A percentile compares a stretch with the other conserved stretches of the same genome.
Conservation (phyloP, 768 basidiomycete genomes). For the Hygrocybe punicea region DNA sequence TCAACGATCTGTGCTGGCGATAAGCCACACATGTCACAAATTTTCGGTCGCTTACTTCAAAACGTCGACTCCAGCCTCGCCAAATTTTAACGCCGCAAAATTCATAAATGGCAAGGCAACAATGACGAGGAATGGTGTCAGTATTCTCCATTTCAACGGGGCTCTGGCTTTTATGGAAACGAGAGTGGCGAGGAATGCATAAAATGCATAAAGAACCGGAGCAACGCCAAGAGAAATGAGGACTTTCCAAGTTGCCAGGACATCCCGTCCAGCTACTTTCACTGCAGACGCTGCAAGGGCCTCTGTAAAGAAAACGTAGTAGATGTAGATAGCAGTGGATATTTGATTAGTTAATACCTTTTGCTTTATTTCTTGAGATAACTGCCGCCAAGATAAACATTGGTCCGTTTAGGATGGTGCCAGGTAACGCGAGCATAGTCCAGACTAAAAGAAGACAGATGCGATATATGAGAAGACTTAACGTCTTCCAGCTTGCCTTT, state of each 20-base stretch:
- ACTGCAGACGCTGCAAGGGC: slow-evolving; percentile 93
- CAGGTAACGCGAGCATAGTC: slow-evolving; percentile 83
- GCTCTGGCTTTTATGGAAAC: slow-evolving; percentile 66
- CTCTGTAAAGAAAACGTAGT: slow-evolving; percentile 47
- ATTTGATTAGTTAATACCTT: slow-evolving; percentile 47
- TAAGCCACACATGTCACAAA: not conserved
- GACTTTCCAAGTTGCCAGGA: slow-evolving; percentile 97
- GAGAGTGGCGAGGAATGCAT: slow-evolving; percentile 74
- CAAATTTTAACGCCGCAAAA: slow-evolving; percentile 92
- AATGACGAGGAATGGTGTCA: slow-evolving; percentile 76
- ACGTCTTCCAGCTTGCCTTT: slow-evolving; percentile 80
- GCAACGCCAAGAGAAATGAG: slow-evolving; percentile 89
- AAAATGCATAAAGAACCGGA: slow-evolving; percentile 79
- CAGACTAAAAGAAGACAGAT: slow-evolving; percentile 73
- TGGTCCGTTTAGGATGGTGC: slow-evolving; percentile 86
- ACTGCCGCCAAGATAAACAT: slow-evolving; percentile 89
- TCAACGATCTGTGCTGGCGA: slow-evolving; percentile 62
- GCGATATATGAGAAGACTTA: slow-evolving; percentile 81
- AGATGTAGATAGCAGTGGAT: slow-evolving; percentile 1
- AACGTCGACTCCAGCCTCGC: slow-evolving; percentile 96
- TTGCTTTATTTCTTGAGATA: slow-evolving; percentile 84
- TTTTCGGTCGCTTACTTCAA: slow-evolving; percentile 63
- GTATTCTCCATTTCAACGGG: slow-evolving; percentile 59
- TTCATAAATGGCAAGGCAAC: slow-evolving; percentile 81
- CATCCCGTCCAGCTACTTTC: slow-evolving; percentile 93